Evolutionary conservation across 371 early-diverging fungal species (phyloP).

Genomic region (Mortierella sp.): DNA sequence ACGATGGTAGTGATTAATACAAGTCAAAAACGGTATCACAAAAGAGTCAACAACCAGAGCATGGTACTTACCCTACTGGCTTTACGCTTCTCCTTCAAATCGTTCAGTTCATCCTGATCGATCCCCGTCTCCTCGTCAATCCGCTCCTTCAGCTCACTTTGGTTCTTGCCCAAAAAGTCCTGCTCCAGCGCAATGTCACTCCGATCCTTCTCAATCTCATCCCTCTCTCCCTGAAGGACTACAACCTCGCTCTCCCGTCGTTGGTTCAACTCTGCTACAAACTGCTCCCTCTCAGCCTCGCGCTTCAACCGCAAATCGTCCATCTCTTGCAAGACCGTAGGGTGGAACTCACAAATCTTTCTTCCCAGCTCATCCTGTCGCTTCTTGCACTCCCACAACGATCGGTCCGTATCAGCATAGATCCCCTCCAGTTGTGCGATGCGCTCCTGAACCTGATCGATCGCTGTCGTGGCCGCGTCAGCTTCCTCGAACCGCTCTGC

Average conservation of each 20-base stretch:
- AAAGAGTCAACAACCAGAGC: background rate
- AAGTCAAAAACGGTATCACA: background rate
- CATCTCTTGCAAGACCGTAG: slow-evolving; percentile 30
- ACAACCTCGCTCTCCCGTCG: slow-evolving; percentile 20
- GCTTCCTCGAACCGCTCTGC: slow-evolving; percentile 49
- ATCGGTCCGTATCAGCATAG: slow-evolving; percentile 22
- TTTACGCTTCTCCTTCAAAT: slow-evolving; percentile 27
- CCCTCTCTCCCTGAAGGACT: slow-evolving; percentile 19
- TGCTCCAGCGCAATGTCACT: slow-evolving; percentile 35
- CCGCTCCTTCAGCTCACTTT: slow-evolving; percentile 32
- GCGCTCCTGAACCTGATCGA: slow-evolving; percentile 23
- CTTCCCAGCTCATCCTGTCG: slow-evolving; percentile 42
- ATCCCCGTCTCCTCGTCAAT: slow-evolving; percentile 47
- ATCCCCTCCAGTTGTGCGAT: slow-evolving; percentile 30
- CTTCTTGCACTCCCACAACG: slow-evolving; percentile 36
- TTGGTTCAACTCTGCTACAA: slow-evolving; percentile 1
- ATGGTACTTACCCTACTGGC: slow-evolving; percentile 25
- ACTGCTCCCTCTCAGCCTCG: slow-evolving; percentile 24
- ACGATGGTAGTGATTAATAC: background rate
- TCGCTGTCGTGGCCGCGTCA: slow-evolving; percentile 23
- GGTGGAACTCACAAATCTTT: slow-evolving; percentile 33
- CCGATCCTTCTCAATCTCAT: slow-evolving; percentile 32
- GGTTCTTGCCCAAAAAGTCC: slow-evolving; percentile 38
- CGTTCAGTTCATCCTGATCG: slow-evolving; percentile 43
- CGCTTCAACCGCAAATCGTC: slow-evolving; percentile 22